Percentiles rank a stretch among this genome's conserved stretches.
phyloP scores from a whole-genome alignment of 345 rosid genomes.

The Draba incana region DNA sequence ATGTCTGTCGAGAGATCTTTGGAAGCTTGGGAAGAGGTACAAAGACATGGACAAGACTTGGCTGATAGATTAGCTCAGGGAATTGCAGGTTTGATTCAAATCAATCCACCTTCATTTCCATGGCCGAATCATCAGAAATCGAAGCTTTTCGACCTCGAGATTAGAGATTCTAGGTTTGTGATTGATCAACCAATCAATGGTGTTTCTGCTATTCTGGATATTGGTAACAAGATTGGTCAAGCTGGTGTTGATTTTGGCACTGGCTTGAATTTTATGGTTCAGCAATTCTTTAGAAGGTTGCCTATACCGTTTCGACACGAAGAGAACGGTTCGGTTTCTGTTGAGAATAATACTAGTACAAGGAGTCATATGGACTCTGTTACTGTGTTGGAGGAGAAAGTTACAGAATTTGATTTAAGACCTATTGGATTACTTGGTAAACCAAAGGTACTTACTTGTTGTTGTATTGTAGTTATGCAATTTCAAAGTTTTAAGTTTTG shows the following conservation, averaged over 20 bases:
- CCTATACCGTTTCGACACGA: constrained; percentile 71
- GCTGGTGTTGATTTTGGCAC: constrained; percentile 91
- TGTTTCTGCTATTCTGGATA: constrained; percentile 69
- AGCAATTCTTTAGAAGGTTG: constrained; percentile 73
- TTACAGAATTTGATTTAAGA: constrained; percentile 55
- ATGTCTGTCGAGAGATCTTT: constrained; percentile 92
- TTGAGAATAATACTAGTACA: constrained; percentile 27
- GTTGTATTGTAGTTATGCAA: constrained; percentile 16
- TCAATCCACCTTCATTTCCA: constrained; percentile 66
- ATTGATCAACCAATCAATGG: constrained; percentile 56
- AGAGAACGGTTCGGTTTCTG: constrained; percentile 45
- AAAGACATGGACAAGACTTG: constrained; percentile 88
- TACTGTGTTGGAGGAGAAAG: constrained; percentile 53
- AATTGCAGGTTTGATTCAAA: constrained; percentile 77
- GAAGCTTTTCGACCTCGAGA: constrained; percentile 73
- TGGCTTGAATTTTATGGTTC: constrained; percentile 70
- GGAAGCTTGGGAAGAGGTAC: constrained; percentile 98
- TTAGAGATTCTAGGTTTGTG: constrained; percentile 50
- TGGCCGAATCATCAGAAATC: constrained; percentile 68
- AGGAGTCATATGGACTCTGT: constrained; percentile 47
- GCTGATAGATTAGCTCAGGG: constrained; percentile 93
- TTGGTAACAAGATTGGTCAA: constrained; percentile 83
- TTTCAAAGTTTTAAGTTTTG: background rate
- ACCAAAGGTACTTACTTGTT: constrained; percentile 64
- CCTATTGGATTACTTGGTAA: constrained; percentile 58